A percentile compares a stretch with the other conserved stretches of the same genome.
These are phyloP conservation scores for Boletellus ananas DNA, from an alignment of 768 basidiomycete genomes.

Conservation along the genomic window DNA sequence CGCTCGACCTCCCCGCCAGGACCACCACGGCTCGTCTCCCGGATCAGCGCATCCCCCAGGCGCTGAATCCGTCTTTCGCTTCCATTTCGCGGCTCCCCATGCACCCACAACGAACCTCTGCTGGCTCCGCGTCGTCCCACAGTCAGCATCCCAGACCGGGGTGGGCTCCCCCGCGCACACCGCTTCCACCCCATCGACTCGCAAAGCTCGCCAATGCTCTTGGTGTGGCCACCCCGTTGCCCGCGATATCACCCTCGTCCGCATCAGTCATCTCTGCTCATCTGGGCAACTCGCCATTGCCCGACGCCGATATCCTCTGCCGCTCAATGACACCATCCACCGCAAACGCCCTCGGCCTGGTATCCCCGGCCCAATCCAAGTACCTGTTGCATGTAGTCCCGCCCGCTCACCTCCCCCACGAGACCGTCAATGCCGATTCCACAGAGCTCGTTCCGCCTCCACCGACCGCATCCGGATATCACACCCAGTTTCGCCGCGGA, in stretches of 20 bases:
- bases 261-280: constrained; percentile 8
- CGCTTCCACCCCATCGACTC: constrained; percentile 70
- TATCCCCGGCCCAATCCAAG: constrained; percentile 47
- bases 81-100: constrained; percentile 1
- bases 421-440: constrained; percentile 40
- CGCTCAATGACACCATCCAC: constrained; percentile 51
- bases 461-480: constrained; percentile 65
- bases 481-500: constrained; percentile 76
- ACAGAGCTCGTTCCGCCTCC: constrained; percentile 51
- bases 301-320: constrained; percentile 34
- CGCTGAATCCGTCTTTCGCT: constrained; percentile 5
- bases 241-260: constrained; percentile 36
- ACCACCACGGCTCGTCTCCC: constrained; percentile 1
- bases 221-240: constrained; percentile 72
- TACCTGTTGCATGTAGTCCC: constrained; percentile 84
- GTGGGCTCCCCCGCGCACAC: constrained; percentile 68
- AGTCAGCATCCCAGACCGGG: constrained; percentile 3
- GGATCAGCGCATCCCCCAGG: constrained; percentile 3
- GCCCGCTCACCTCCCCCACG: constrained; percentile 66
- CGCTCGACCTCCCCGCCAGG: too few species aligned
- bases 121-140: not conserved
- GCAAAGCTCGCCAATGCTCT: constrained; percentile 85
- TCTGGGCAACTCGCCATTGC: constrained; percentile 16
- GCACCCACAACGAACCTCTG: constrained; percentile 15
- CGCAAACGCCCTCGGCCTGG: constrained; percentile 37